Conservation (phyloP, 305 asterid genomes). For the Stenogyne calaminthoides region DNA sequence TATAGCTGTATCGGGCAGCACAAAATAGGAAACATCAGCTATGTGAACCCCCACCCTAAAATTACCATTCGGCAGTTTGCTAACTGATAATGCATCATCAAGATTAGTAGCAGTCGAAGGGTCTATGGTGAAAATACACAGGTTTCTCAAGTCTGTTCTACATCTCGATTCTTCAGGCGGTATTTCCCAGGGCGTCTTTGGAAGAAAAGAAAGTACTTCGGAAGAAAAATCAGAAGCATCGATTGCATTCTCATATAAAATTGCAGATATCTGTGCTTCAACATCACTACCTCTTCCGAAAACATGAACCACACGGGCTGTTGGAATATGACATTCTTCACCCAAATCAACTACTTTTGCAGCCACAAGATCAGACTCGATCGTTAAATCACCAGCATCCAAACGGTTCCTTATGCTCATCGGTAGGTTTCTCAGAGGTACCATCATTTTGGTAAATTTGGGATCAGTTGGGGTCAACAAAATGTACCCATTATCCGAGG, state of each 20-base stretch:
- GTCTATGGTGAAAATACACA: slow-evolving; percentile 76
- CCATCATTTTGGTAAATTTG: slow-evolving; percentile 73
- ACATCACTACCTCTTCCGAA: slow-evolving; percentile 81
- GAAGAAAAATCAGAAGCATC: too few species aligned
- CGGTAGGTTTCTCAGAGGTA: slow-evolving; percentile 60
- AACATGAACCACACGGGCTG: slow-evolving; percentile 44
- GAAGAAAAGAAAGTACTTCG: slow-evolving; percentile 66
- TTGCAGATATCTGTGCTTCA: slow-evolving; percentile 86
- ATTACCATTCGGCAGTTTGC: slow-evolving; percentile 52
- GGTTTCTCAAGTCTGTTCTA: slow-evolving; percentile 58
- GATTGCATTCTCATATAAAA: slow-evolving; percentile 76
- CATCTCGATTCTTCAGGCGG: slow-evolving; percentile 56
- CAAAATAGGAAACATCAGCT: slow-evolving; percentile 86
- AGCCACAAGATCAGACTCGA: slow-evolving; percentile 77
- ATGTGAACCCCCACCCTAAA: slow-evolving; percentile 87
- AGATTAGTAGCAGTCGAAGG: slow-evolving; percentile 85
- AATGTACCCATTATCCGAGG: slow-evolving; percentile 47
- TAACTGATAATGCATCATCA: slow-evolving; percentile 92
- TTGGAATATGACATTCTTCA: slow-evolving; percentile 70
- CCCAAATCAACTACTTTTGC: slow-evolving; percentile 71
- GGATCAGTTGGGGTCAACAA: slow-evolving; percentile 67
- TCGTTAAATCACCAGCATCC: slow-evolving; percentile 62
- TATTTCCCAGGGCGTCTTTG: too few species aligned
- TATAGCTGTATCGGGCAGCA: slow-evolving; percentile 63
- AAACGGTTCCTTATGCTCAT: slow-evolving; percentile 53